Evolutionary conservation across 2,329 filamentous ascomycete genomes (phyloP).

Genomic region (Arachnomyces sp.): DNA sequence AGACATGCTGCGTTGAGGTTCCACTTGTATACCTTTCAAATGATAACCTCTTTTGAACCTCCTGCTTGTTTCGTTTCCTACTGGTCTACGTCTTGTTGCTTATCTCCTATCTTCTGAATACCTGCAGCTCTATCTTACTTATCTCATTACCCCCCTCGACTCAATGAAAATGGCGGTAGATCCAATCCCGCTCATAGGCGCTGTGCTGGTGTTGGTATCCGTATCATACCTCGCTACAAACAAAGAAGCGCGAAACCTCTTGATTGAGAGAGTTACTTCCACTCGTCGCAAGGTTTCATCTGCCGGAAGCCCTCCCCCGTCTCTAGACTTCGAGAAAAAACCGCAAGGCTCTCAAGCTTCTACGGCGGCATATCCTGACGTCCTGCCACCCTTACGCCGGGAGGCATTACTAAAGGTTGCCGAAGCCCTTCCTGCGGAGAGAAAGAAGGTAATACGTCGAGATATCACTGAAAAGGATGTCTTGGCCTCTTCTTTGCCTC

Average conservation of each 20-base stretch:
- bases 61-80: too few species aligned
- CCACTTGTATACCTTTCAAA: too few species aligned
- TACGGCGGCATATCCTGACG: slow-evolving; percentile 35
- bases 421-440: slow-evolving; percentile 15
- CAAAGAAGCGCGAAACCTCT: slow-evolving; percentile 26
- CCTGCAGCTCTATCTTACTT: too few species aligned
- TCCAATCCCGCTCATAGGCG: slow-evolving; percentile 11
- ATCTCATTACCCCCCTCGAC: too few species aligned
- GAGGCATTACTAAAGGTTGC: slow-evolving; percentile 33
- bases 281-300: slow-evolving; percentile 37
- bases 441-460: slow-evolving; percentile 9
- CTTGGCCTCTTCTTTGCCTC: slow-evolving; percentile 29
- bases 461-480: slow-evolving; percentile 25
- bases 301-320: slow-evolving; percentile 45
- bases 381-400: slow-evolving; percentile 47
- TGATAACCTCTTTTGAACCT: too few species aligned
- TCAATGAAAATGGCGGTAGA: not conserved
- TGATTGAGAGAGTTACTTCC: slow-evolving; percentile 33
- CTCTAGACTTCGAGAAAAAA: slow-evolving; percentile 44
- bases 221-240: slow-evolving; percentile 22
- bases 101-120: too few species aligned
- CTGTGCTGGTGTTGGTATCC: slow-evolving; percentile 16
- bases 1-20: too few species aligned
- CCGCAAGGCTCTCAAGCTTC: too few species aligned
- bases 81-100: too few species aligned